phyloP scores from a whole-genome alignment of 345 rosid species.

The Dimocarpus longan region DNA sequence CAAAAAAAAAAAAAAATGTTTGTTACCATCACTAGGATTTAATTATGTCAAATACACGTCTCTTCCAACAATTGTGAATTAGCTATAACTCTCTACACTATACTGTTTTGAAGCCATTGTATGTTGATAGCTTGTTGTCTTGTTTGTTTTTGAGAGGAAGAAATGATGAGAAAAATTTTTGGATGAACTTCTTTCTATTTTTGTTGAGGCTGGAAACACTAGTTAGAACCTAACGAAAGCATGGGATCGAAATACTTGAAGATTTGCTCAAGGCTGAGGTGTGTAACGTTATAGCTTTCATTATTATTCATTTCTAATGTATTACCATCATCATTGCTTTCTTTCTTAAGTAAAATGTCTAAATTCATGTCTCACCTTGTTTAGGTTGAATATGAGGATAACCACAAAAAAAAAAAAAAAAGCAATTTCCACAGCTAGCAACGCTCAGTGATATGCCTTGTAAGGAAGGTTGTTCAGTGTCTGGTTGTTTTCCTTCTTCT shows the following conservation, averaged over 20 bases:
- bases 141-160: conserved; percentile 58
- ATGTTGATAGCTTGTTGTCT: neutral
- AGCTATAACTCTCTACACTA: no score
- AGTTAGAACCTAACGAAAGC: conserved; percentile 84
- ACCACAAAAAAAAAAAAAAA: conserved; percentile 88
- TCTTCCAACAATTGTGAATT: no score
- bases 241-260: conserved; percentile 69
- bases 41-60: no score
- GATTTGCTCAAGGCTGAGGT: conserved; percentile 92
- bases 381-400: conserved; percentile 58
- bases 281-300: conserved; percentile 11
- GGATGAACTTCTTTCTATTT: conserved; percentile 76
- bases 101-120: no score
- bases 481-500: conserved; percentile 84
- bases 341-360: neutral
- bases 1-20: no score
- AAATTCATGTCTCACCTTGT: neutral
- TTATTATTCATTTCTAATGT: no score
- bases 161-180: conserved; percentile 88
- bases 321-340: conserved; percentile 31
- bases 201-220: conserved; percentile 91
- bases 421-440: conserved; percentile 89
- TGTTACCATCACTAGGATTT: no score
- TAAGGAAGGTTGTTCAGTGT: conserved; percentile 89
- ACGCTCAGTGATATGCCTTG: conserved; percentile 86